phyloP scores from a whole-genome alignment of 805 yeast genomes.

The Candida berthetii region DNA sequence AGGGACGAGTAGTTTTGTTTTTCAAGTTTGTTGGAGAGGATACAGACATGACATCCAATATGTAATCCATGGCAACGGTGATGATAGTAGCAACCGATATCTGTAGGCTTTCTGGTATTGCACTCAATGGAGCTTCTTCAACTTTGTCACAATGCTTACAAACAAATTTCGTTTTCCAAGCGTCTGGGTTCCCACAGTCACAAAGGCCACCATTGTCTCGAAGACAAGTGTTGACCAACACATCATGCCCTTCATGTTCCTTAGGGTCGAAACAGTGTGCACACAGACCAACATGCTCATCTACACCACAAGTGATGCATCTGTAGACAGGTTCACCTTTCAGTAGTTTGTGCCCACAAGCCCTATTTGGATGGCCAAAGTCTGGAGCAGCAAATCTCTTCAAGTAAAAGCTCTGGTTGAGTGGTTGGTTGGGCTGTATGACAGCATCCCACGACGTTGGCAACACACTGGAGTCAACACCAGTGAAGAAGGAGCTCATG shows the following conservation, averaged over 20 bases:
- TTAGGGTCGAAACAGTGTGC: constrained; percentile 65
- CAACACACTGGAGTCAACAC: constrained; percentile 11
- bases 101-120: constrained; percentile 38
- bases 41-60: constrained; percentile 54
- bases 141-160: constrained; percentile 37
- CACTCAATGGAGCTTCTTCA: constrained; percentile 13
- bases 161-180: constrained; percentile 52
- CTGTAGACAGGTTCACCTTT: constrained; percentile 81
- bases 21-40: constrained; percentile 18
- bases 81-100: constrained; percentile 34
- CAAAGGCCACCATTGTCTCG: constrained; percentile 54
- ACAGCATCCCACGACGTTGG: constrained; percentile 14
- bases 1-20: constrained; percentile 4
- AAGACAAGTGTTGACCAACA: constrained; percentile 55
- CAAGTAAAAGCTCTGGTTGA: constrained; percentile 5
- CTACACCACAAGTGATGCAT: constrained; percentile 70
- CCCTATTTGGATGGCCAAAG: constrained; percentile 50
- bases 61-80: constrained; percentile 46
- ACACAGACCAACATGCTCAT: constrained; percentile 83
- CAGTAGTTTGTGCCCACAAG: constrained; percentile 68
- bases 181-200: constrained; percentile 87
- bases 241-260: constrained; percentile 68
- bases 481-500: constrained; percentile 32
- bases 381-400: constrained; percentile 11
- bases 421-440: background rate